Base-by-base conservation (phyloP, 139 green algal species). In the Chlamydomonas incerta region DNA sequence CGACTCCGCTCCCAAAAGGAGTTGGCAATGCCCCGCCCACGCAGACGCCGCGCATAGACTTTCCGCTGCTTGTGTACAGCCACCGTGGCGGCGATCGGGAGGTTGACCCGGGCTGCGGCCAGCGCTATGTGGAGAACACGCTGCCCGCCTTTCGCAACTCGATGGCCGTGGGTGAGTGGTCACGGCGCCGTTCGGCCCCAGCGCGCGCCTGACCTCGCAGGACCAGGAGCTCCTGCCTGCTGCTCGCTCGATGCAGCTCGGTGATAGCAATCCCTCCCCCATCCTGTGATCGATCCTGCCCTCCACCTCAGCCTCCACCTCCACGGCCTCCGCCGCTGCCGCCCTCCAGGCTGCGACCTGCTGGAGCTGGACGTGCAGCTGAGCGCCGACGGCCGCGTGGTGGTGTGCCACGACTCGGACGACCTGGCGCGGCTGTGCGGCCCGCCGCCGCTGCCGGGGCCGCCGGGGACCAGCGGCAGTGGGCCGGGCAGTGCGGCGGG, bases 331-430 rank as follows among this genome's bases (percentile, higher is more conserved):
- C 41, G 5, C 41, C 41, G 6, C 41, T 50, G 6, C 41, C 41
- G 6, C 41, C 41, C 41, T 8, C 41, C 41, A 24, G 68, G 68
- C 3, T 68, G 28, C 1, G 68, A 86, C 68, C 34, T 86, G 52
- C 67, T 86, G 35, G 80, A 86, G 68, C 57, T 86, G 34, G 80
- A 86, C 37, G 80, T 86, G 28, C 80, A 86, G 57, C 55, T 79
- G 6, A 86, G 68, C 0, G 52, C 52, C 17, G 67, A 79, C 26
- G 80, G 68, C 1, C 15, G 18, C 47, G 80, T 46, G 3, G 80
- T 52, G n/a, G 80, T 86, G 3, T 86, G 79, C 37, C 80, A 86
- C 47, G 80, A 86, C 21, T 23, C 10, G 13, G 55, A 70, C 21
- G 55, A 70, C 21, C 80, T 86, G 15, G 68, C 55, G 3, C 80